phyloP scores from a whole-genome alignment of 805 yeast species.

The Candida chilensis region DNA sequence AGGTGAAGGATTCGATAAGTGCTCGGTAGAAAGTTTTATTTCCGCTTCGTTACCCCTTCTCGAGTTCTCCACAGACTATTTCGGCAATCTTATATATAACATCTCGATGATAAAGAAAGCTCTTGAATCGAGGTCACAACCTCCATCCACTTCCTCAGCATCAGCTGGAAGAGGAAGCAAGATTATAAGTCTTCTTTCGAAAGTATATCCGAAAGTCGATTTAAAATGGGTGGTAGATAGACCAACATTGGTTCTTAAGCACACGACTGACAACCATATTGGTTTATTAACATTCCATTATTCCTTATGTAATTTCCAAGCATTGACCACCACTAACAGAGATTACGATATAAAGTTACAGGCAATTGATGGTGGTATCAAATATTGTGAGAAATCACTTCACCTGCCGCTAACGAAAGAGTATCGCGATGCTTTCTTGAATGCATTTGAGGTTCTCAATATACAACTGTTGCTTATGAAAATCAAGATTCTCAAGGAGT shows the following conservation, averaged over 20 bases:
- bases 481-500: too few species aligned
- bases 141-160: not conserved
- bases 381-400: conserved; percentile 17
- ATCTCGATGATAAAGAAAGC: conserved; percentile 17
- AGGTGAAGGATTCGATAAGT: conserved; percentile 25
- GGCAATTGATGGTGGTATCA: conserved; percentile 19
- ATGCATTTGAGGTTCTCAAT: too few species aligned
- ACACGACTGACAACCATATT: not conserved
- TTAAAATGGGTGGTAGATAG: not conserved
- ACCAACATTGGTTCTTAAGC: not conserved
- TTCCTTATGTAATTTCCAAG: conserved; percentile 22
- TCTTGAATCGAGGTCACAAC: conserved; percentile 8
- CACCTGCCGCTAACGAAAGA: too few species aligned
- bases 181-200: not conserved
- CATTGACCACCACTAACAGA: conserved; percentile 17
- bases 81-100: conserved; percentile 22
- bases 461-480: too few species aligned
- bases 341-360: conserved; percentile 24
- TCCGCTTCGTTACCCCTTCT: conserved; percentile 27
- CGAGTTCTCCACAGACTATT: conserved; percentile 22
- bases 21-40: conserved; percentile 23
- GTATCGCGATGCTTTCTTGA: too few species aligned
- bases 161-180: not conserved
- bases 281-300: conserved; percentile 19
- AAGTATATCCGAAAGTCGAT: not conserved